phyloP scores from a whole-genome alignment of 805 yeast species.

The Candida awuae region DNA sequence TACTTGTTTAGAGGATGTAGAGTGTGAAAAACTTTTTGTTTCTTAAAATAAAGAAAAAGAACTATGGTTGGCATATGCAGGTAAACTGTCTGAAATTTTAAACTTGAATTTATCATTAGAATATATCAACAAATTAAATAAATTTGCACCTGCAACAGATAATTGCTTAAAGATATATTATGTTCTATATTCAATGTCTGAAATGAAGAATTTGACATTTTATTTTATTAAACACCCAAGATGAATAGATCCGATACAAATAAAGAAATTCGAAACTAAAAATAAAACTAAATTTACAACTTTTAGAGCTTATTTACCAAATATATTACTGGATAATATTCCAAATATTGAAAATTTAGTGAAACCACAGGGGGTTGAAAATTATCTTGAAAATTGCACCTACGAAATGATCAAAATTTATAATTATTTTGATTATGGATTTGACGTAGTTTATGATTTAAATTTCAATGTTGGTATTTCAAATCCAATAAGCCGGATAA shows the following conservation, averaged over 20 bases:
- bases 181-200: no score
- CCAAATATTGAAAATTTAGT: background rate
- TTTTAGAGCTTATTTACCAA: constrained; percentile 5
- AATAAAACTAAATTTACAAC: constrained; percentile 1
- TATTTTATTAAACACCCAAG: constrained; percentile 6
- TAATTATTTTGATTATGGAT: constrained; percentile 47
- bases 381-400: background rate
- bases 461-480: constrained; percentile 18
- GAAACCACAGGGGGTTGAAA: background rate
- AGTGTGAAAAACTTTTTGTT: constrained; percentile 33
- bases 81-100: background rate
- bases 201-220: constrained; percentile 5
- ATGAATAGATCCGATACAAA: constrained; percentile 5
- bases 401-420: constrained; percentile 33
- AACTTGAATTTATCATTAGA: constrained; percentile 1
- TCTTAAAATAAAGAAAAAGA: constrained; percentile 30
- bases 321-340: background rate
- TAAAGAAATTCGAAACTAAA: constrained; percentile 9
- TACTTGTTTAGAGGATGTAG: constrained; percentile 27
- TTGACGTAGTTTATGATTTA: constrained; percentile 45
- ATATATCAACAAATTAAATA: background rate
- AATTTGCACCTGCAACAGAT: background rate
- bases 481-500: constrained; percentile 36
- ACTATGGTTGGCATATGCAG: background rate
- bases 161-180: no score